Conservation (phyloP, 2,329 filamentous ascomycete species). For the Aureobasidium leucospermi region DNA sequence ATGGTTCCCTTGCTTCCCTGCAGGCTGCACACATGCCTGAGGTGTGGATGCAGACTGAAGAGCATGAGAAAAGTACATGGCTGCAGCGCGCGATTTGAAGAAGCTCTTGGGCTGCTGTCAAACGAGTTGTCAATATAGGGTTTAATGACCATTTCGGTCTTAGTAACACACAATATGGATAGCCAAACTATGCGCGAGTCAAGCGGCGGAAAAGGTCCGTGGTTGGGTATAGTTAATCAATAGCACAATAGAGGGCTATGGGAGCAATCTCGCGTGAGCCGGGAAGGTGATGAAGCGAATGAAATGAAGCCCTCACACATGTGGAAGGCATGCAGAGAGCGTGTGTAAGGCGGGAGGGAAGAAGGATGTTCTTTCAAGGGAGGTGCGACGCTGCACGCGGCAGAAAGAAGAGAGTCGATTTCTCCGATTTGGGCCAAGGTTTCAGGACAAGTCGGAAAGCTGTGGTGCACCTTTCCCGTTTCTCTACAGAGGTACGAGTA, state of each 20-base stretch:
- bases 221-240: neutral
- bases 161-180: neutral
- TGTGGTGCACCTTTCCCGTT: neutral
- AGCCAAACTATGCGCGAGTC: neutral
- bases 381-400: constrained; percentile 8
- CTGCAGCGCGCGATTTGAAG: neutral
- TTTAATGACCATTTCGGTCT: neutral
- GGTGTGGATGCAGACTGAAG: neutral
- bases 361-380: neutral
- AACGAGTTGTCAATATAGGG: neutral
- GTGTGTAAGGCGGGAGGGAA: neutral
- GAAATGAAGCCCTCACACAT: neutral
- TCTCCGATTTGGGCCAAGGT: neutral
- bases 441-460: neutral
- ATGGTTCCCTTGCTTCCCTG: constrained; percentile 5
- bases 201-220: neutral
- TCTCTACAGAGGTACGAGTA: neutral
- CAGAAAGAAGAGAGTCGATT: neutral
- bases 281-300: neutral
- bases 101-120: neutral
- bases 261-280: constrained; percentile 1
- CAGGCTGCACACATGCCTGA: constrained; percentile 5
- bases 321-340: neutral
- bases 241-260: neutral
- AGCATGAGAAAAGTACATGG: constrained; percentile 1